These are phyloP conservation scores for Candida bentonensis DNA, from an alignment of 805 yeast species.

Conservation along the genomic window DNA sequence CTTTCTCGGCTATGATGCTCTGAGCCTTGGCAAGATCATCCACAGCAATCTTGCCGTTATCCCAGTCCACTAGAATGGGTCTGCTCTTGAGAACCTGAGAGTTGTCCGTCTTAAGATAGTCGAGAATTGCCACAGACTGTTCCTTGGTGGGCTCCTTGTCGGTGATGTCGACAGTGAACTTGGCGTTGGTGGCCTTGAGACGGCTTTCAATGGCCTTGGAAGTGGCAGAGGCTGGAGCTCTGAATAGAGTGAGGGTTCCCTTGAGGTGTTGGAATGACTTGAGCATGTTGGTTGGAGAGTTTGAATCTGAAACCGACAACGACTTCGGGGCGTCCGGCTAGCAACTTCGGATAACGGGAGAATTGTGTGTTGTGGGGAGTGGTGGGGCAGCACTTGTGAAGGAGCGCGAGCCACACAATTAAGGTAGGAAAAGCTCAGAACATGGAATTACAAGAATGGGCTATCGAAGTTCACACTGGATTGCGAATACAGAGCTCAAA, in stretches of 20 bases:
- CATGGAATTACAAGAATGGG: no score
- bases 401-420: no score
- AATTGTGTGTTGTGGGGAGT: no score
- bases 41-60: constrained; percentile 38
- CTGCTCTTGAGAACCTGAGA: constrained; percentile 14
- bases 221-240: background rate
- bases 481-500: no score
- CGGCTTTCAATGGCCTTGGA: background rate
- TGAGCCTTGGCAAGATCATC: constrained; percentile 29
- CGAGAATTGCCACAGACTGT: constrained; percentile 12
- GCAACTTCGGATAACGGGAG: no score
- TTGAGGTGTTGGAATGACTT: background rate
- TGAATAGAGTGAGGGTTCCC: background rate
- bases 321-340: no score
- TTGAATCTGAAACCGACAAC: no score
- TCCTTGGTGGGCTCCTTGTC: constrained; percentile 19
- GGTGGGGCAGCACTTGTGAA: no score
- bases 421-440: no score
- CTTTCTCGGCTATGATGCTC: constrained; percentile 24
- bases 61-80: constrained; percentile 54
- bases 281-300: background rate
- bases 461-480: no score
- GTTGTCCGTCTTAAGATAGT: constrained; percentile 9
- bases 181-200: constrained; percentile 4
- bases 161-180: constrained; percentile 19